Percentiles rank a stretch among this genome's conserved stretches.
Conservation (phyloP, 75 land plant species). For the Pinus taeda region DNA sequence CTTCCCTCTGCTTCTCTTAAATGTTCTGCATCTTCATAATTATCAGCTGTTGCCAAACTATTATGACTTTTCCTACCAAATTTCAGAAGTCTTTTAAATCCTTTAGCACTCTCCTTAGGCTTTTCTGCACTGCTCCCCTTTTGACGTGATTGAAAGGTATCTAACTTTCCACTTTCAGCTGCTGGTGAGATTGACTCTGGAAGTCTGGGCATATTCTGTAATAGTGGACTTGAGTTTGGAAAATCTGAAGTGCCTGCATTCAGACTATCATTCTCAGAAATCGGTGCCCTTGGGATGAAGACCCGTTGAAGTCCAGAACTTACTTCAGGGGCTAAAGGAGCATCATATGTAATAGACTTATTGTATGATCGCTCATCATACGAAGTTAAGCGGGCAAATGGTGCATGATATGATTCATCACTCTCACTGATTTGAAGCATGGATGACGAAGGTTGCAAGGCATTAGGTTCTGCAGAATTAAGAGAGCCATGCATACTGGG, state of each 20-base stretch:
- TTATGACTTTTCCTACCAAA: conserved; percentile 64
- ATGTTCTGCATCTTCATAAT: conserved; percentile 25
- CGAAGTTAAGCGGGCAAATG: conserved; percentile 52
- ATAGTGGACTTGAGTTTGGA: neutral
- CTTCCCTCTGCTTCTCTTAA: neutral
- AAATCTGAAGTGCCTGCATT: neutral
- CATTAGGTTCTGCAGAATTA: neutral
- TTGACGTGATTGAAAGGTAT: conserved; percentile 11
- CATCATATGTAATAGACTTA: conserved; percentile 2
- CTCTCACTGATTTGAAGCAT: neutral
- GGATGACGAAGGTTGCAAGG: neutral
- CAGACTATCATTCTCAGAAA: conserved; percentile 6
- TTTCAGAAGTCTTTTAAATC: conserved; percentile 65
- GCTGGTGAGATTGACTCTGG: conserved; percentile 6
- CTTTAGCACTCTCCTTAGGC: conserved; percentile 72
- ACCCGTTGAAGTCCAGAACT: neutral
- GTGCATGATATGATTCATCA: conserved; percentile 46
- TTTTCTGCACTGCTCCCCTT: conserved; percentile 27
- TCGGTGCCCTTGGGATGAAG: conserved; percentile 4
- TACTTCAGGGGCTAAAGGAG: neutral
- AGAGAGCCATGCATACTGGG: neutral
- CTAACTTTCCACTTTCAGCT: conserved; percentile 18
- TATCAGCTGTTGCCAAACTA: conserved; percentile 21
- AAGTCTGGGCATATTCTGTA: conserved; percentile 10
- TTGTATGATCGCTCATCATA: conserved; percentile 44